Evolutionary conservation across 768 basidiomycete genomes (phyloP).

Genomic region (Lactarius pseudohatsudake): DNA sequence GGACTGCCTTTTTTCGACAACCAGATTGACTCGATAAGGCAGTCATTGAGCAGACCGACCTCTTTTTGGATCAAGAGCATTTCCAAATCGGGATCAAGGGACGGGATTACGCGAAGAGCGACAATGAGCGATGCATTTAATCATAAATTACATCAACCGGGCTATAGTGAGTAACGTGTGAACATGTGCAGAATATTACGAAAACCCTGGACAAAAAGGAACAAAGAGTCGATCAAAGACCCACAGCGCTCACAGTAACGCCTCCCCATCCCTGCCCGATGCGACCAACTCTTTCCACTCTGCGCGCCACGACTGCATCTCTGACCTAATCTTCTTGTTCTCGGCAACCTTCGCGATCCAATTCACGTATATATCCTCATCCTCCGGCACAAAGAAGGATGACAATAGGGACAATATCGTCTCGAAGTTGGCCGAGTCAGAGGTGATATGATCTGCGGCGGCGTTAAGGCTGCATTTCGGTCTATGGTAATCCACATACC

Average conservation of each 20-base stretch:
- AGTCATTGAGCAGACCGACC: not conserved
- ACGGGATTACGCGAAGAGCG: no score
- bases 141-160: conserved; percentile 18
- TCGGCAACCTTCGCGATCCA: conserved; percentile 71
- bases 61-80: conserved; percentile 12
- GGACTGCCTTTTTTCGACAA: conserved; percentile 2
- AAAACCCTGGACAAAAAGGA: conserved; percentile 7
- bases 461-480: conserved; percentile 3
- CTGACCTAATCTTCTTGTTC: conserved; percentile 64
- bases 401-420: conserved; percentile 88
- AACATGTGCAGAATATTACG: not conserved
- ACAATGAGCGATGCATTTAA: conserved; percentile 1
- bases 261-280: conserved; percentile 58
- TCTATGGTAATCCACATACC: conserved; percentile 47
- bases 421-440: conserved; percentile 79
- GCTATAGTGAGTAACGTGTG: conserved; percentile 13
- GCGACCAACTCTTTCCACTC: conserved; percentile 78
- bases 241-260: conserved; percentile 49
- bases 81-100: conserved; percentile 1
- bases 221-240: not conserved
- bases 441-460: conserved; percentile 74
- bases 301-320: conserved; percentile 72
- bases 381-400: conserved; percentile 92
- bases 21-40: not conserved
- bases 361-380: conserved; percentile 75